Conservation (phyloP, 768 basidiomycete genomes). For the Podaxis sp. region DNA sequence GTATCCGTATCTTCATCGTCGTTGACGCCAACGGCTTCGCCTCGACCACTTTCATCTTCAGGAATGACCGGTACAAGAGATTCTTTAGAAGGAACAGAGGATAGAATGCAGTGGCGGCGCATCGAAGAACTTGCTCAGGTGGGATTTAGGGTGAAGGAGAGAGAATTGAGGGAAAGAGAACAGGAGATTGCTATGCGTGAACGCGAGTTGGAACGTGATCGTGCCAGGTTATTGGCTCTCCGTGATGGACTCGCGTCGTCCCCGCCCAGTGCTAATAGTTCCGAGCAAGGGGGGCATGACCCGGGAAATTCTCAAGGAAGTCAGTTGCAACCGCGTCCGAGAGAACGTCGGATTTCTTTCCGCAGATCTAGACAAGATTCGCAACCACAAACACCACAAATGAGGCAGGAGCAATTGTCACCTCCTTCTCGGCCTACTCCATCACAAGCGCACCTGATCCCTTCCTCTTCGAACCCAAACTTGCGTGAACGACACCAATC, state of each 20-base stretch:
- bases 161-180: slow-evolving; percentile 47
- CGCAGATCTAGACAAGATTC: slow-evolving; percentile 28
- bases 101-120: slow-evolving; percentile 29
- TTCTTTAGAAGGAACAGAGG: slow-evolving; percentile 21
- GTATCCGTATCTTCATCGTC: slow-evolving; percentile 12
- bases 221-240: slow-evolving; percentile 34
- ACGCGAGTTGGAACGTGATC: slow-evolving; percentile 56
- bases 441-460: slow-evolving; percentile 21
- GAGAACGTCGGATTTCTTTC: slow-evolving; percentile 30
- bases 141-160: slow-evolving; percentile 53
- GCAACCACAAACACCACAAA: slow-evolving; percentile 19
- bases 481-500: slow-evolving; percentile 7
- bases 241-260: slow-evolving; percentile 22
- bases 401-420: not conserved
- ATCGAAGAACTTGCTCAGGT: slow-evolving; percentile 48
- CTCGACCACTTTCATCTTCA: slow-evolving; percentile 1
- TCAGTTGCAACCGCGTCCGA: slow-evolving; percentile 23
- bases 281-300: slow-evolving; percentile 16
- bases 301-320: slow-evolving; percentile 15
- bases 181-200: slow-evolving; percentile 48
- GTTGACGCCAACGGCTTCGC: slow-evolving; percentile 7
- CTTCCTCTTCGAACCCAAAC: slow-evolving; percentile 4
- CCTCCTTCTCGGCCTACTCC: not conserved
- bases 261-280: not conserved
- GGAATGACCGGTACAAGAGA: not conserved